Evolutionary conservation across 495 filamentous ascomycete species (phyloP).

Genomic region (Cercophora samala): DNA sequence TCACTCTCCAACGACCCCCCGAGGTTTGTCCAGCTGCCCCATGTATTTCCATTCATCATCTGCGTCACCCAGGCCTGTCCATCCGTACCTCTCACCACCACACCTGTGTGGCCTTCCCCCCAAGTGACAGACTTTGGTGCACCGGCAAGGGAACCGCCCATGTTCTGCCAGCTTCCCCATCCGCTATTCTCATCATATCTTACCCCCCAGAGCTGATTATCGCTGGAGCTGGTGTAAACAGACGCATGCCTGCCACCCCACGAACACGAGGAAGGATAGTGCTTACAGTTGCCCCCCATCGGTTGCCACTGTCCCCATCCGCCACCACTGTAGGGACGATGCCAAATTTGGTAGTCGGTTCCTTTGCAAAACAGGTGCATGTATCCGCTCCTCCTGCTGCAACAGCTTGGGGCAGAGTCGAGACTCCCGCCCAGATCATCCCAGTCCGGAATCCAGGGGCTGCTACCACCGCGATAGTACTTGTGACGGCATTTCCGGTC

Average conservation of each 20-base stretch:
- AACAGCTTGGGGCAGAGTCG: slow-evolving; percentile 20
- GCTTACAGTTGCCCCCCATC: slow-evolving; percentile 22
- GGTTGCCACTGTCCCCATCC: slow-evolving; percentile 18
- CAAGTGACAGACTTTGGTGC: slow-evolving; percentile 25
- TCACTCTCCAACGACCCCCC: slow-evolving; percentile 21
- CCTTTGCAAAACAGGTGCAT: slow-evolving; percentile 25
- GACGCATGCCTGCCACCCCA: slow-evolving; percentile 20
- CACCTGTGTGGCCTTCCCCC: slow-evolving; percentile 22
- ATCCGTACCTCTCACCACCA: slow-evolving; percentile 26
- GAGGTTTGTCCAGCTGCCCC: slow-evolving; percentile 24
- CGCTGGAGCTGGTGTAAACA: slow-evolving; percentile 16
- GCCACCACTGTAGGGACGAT: slow-evolving; percentile 15
- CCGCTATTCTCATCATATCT: slow-evolving; percentile 16
- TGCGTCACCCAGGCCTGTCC: slow-evolving; percentile 25
- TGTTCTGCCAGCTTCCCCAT: slow-evolving; percentile 22
- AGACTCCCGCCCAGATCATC: slow-evolving; percentile 23
- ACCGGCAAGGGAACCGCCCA: slow-evolving; percentile 25
- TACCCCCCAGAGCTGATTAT: slow-evolving; percentile 24
- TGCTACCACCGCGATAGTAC: slow-evolving; percentile 7
- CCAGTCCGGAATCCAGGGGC: slow-evolving; percentile 17
- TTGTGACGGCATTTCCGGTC: slow-evolving; percentile 23
- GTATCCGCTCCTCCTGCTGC: slow-evolving; percentile 23
- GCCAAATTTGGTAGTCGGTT: slow-evolving; percentile 26
- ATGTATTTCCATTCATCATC: slow-evolving; percentile 13
- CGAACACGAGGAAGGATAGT: slow-evolving; percentile 22